Conservation (phyloP, 169 alveolate genomes). For the Perkinsus olseni region DNA sequence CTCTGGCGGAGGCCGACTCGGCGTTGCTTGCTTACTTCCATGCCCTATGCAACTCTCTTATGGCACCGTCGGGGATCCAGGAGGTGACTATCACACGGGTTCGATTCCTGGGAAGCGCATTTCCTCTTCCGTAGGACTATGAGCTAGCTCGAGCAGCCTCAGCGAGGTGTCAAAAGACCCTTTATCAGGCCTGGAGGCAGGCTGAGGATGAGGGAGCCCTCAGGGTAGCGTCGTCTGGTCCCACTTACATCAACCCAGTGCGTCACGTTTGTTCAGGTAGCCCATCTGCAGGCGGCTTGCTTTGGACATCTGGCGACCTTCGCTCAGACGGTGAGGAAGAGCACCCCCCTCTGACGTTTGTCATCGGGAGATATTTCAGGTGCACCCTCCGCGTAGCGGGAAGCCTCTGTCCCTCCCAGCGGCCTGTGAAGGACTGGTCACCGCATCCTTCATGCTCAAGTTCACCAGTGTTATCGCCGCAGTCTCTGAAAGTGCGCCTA, state of each 20-base stretch:
- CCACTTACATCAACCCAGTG: too few relatives aligned
- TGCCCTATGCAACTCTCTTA: background rate
- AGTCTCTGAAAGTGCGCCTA: background rate
- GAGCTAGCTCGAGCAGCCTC: background rate
- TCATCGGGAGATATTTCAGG: background rate
- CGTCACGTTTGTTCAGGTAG: background rate
- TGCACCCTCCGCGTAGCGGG: background rate
- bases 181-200: background rate
- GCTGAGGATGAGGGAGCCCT: background rate
- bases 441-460: background rate
- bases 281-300: background rate
- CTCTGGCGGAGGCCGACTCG: background rate
- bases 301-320: background rate
- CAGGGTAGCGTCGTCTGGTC: background rate
- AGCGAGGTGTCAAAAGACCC: background rate
- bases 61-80: background rate
- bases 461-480: background rate
- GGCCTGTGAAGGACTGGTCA: background rate
- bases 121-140: background rate
- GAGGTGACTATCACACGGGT: background rate
- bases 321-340: background rate
- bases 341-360: too few relatives aligned
- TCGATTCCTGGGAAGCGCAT: background rate
- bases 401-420: background rate
- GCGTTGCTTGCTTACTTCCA: background rate